Evolutionary conservation across 805 yeast genomes (phyloP).

Genomic region (Candida loeiensis): DNA sequence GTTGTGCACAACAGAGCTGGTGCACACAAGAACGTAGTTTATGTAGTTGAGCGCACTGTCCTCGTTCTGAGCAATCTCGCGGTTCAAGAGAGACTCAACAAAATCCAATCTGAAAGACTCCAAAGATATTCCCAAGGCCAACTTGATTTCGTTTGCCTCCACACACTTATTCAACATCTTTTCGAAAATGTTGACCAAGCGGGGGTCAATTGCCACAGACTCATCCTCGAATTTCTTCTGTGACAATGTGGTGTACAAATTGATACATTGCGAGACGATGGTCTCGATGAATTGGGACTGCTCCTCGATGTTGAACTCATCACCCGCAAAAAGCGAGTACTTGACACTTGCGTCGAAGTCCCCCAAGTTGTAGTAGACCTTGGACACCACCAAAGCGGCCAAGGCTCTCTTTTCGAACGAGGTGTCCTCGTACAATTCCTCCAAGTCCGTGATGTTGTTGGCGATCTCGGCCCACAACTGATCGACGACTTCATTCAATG

Average conservation of each 20-base stretch:
- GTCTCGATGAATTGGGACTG: conserved; percentile 88
- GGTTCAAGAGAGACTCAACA: conserved; percentile 54
- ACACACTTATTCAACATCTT: conserved; percentile 83
- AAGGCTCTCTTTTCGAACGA: conserved; percentile 69
- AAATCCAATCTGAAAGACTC: conserved; percentile 86
- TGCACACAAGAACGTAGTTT: conserved; percentile 71
- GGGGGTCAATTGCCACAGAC: conserved; percentile 47
- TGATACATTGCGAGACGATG: conserved; percentile 89
- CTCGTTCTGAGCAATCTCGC: conserved; percentile 40
- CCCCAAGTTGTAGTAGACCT: conserved; percentile 86
- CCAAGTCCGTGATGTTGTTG: conserved; percentile 81
- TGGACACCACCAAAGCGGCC: conserved; percentile 91
- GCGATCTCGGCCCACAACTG: conserved; percentile 98
- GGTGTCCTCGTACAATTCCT: conserved; percentile 84
- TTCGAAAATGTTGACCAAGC: conserved; percentile 70
- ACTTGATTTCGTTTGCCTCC: conserved; percentile 61
- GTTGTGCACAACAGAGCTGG: conserved; percentile 63
- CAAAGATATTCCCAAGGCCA: conserved; percentile 86
- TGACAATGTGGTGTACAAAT: conserved; percentile 67
- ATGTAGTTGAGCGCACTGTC: conserved; percentile 54
- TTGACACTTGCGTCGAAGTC: conserved; percentile 89
- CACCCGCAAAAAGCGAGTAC: conserved; percentile 82
- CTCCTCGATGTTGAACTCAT: conserved; percentile 70
- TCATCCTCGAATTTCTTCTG: conserved; percentile 38
- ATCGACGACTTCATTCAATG: conserved; percentile 79